phyloP scores from a whole-genome alignment of 306 rosid species.

The Ochetophila trinervis region DNA sequence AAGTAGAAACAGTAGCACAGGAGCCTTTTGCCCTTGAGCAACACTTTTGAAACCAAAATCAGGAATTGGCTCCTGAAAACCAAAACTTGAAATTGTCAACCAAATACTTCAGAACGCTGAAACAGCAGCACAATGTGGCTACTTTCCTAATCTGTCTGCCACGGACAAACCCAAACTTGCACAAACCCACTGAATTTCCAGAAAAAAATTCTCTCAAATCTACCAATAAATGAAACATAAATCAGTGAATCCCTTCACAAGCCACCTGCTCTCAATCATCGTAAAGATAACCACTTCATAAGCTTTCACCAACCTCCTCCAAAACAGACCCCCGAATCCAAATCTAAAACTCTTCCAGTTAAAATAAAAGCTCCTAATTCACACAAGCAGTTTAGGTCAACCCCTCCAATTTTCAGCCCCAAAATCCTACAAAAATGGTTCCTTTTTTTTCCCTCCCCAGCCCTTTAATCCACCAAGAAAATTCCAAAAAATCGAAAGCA shows the following conservation, averaged over 20 bases:
- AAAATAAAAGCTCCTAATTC: conserved; percentile 18
- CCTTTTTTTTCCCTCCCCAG: not conserved
- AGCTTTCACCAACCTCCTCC: conserved; percentile 26
- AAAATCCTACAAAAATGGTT: conserved; percentile 17
- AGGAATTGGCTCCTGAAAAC: conserved; percentile 11
- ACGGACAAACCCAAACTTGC: conserved; percentile 24
- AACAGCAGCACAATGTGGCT: conserved; percentile 53
- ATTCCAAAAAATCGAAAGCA: conserved; percentile 37
- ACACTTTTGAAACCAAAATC: conserved; percentile 21
- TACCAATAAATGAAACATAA: conserved; percentile 26
- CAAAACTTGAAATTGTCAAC: conserved; percentile 19
- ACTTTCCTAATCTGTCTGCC: conserved; percentile 23
- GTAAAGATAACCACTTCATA: conserved; percentile 52
- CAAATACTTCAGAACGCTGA: conserved; percentile 13
- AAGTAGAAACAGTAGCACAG: conserved; percentile 16
- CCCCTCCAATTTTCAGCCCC: conserved; percentile 43
- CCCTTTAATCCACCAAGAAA: conserved; percentile 27
- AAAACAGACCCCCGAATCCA: conserved; percentile 20
- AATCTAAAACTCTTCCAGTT: conserved; percentile 14
- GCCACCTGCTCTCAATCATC: conserved; percentile 26
- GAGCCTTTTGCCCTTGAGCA: conserved; percentile 1
- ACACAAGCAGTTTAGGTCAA: conserved; percentile 59
- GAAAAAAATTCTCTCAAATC: conserved; percentile 19
- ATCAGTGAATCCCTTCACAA: conserved; percentile 20
- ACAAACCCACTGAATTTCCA: conserved; percentile 26